Base-by-base conservation (phyloP, 2,329 filamentous ascomycete species). In the Grosmannia penicillata region DNA sequence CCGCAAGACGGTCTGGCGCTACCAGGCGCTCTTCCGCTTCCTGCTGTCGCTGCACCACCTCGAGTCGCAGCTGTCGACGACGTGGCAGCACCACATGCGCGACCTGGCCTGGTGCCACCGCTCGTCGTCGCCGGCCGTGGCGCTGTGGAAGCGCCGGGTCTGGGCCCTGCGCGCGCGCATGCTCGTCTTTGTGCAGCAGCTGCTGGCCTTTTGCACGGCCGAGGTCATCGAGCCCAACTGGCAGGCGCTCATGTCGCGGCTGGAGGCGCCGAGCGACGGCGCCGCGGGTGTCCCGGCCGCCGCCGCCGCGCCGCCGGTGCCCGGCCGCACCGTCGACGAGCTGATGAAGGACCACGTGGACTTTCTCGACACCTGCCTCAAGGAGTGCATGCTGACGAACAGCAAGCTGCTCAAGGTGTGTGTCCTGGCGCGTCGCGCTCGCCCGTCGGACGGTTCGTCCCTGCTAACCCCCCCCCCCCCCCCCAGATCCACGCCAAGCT, bases 271-370 rank as follows among this genome's bases (percentile, higher is more conserved):
- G 41, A 54, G 66, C 22, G 31, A 6, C 19, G 11, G 45, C 62
- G 43, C 47, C n/a, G 51, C 56, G 1, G 15, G 23, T 4, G n/a
- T 28, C 8, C 22, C 26, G 8, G 34, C 36, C 7, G 10, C 36
- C 6, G 34, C 38, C 1, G 23, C 41, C 2, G 17, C 38, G 11
- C 34, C 38, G 11, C 28, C 36, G 6, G 29, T 39, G 9, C 54
- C 59, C 7, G 65, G 63, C 29, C 61, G 86, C 27, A 98, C 91
- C 0, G 91, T 98, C 1, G 91, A 98, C 53, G 86, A 96, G 61
- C 62, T 98, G 53, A 98, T 98, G 91, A 85, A 96, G 61, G 87
- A 96, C 53, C 91, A 98, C 60, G 87, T 98, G 43, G 91, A 96
- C 59, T 98, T 98, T 56, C 63, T 98, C 34, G 91, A 95, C 51